Evolutionary conservation across 2,329 filamentous ascomycete species (phyloP), one percentile per base, ranked within the genome.

Genomic region (Colletotrichum tofieldiae): DNA sequence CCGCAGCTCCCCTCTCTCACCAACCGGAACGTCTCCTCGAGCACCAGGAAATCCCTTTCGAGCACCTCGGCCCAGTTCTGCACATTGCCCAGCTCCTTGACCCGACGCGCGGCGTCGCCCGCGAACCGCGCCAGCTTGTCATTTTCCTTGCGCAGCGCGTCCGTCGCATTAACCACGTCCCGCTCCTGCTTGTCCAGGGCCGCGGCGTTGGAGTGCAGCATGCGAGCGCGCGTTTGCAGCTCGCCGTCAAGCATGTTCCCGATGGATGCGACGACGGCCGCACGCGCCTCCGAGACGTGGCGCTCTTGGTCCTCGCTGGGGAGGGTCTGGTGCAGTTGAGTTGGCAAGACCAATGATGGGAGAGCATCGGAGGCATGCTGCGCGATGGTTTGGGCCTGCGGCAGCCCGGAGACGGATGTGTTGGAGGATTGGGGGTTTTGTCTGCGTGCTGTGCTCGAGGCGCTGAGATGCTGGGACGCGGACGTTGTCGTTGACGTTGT

Each of bases 61-160:
- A 96, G 85, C 82, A 95, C 90, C 87, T 96, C 94, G 29, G 93
- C 93, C 93, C 93, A 96, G 81, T 95, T 95, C 86, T 96, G 93
- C 78, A 96, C 89, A 79, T 95, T 92, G 32, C 93, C 93, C 73
- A 95, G 85, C 85, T 95, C 93, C 83, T 95, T 95, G 71, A 96
- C 84, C 77, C 87, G 87, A 75, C 87, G 87, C 56, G 89, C 88
- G 45, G 91, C 91, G 70, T 86, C 87, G 75, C 89, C 88, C 6
- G 91, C 90, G 76, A 94, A 85, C 75, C 88, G 88, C 75, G 89
- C 88, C 78, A 94, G 87, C 81, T 89, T 88, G 73, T 91, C 90
- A 62, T 88, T 91, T 79, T 94, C 92, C 75, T 87, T 87, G 60
- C 87, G 84, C 79, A 95, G 81, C 2, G 81, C 87, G 1, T 85